Evolutionary conservation across 129 eudicot genomes (phyloP).

Genomic region (Helichrysum umbraculigerum): DNA sequence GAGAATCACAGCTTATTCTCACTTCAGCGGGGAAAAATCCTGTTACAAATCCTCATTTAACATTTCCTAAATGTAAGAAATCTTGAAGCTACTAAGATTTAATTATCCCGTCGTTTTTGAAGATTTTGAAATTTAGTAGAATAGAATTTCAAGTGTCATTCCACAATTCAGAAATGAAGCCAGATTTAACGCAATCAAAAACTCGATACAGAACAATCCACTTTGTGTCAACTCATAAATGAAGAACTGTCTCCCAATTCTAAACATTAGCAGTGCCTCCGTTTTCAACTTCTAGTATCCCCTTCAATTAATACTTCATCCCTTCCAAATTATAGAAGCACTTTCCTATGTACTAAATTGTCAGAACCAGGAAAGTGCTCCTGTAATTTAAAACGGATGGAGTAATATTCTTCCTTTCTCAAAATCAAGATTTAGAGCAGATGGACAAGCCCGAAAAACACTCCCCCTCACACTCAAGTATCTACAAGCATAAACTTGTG

Average conservation of each 20-base stretch:
- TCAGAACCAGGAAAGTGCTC: conserved; percentile 39
- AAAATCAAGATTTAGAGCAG: conserved; percentile 12
- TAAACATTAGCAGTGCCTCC: conserved; percentile 23
- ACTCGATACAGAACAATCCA: not conserved
- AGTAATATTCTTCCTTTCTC: conserved; percentile 28
- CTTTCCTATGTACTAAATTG: conserved; percentile 26
- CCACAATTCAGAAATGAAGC: not conserved
- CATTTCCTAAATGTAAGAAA: not conserved
- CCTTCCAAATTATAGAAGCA: conserved; percentile 48
- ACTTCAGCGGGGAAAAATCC: not conserved
- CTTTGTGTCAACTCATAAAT: conserved; percentile 19
- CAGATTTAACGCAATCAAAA: not conserved
- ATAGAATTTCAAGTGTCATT: not conserved
- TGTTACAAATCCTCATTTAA: not conserved
- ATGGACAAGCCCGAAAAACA: not conserved
- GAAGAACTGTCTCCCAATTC: conserved; percentile 6
- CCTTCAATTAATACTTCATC: conserved; percentile 29
- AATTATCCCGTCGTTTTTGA: not conserved
- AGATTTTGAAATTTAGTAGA: not conserved
- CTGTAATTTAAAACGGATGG: conserved; percentile 39
- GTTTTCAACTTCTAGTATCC: conserved; percentile 21
- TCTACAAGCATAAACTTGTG: not conserved
- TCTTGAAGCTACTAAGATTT: not conserved
- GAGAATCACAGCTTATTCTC: conserved; percentile 1
- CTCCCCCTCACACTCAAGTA: conserved; percentile 18